phyloP scores from a whole-genome alignment of 352 stramenopile species.

The Peronospora belbahrii region DNA sequence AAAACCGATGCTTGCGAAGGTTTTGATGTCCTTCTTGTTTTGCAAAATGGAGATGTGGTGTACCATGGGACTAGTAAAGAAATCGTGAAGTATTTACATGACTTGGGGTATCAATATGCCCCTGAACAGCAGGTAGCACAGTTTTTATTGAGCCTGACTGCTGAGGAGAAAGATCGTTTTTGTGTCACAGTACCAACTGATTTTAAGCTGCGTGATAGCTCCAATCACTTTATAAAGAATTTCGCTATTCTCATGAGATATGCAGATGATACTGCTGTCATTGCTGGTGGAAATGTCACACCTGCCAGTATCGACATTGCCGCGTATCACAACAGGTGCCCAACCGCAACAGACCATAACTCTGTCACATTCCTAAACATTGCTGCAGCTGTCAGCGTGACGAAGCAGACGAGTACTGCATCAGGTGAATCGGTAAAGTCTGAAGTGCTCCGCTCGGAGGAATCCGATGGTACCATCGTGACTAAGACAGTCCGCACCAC shows the following conservation, averaged over 20 bases:
- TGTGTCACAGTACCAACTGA: conserved; percentile 3
- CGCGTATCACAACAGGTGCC: background rate
- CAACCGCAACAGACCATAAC: background rate
- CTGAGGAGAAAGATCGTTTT: conserved; percentile 7
- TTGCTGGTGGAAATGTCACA: background rate
- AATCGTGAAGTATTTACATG: conserved; percentile 12
- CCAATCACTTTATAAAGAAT: conserved; percentile 1
- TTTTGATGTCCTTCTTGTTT: conserved; percentile 20
- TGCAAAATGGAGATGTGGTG: conserved; percentile 12
- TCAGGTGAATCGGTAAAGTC: background rate
- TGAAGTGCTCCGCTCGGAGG: background rate
- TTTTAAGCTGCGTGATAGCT: background rate
- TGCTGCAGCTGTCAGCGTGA: conserved; percentile 1
- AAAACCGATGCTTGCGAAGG: conserved; percentile 7
- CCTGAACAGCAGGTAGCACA: conserved; percentile 9
- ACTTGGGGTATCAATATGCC: conserved; percentile 17
- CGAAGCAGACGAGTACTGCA: background rate
- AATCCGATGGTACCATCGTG: conserved; percentile 10
- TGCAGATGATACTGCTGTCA: conserved; percentile 4
- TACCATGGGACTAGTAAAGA: conserved; percentile 13
- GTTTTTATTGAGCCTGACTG: conserved; percentile 24
- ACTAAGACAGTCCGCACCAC: conserved; percentile 13
- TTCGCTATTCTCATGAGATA: conserved; percentile 13
- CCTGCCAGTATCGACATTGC: background rate
- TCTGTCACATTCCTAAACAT: background rate